Base-by-base conservation (phyloP, 106 monocot genomes). In the Dioscorea dumetorum region DNA sequence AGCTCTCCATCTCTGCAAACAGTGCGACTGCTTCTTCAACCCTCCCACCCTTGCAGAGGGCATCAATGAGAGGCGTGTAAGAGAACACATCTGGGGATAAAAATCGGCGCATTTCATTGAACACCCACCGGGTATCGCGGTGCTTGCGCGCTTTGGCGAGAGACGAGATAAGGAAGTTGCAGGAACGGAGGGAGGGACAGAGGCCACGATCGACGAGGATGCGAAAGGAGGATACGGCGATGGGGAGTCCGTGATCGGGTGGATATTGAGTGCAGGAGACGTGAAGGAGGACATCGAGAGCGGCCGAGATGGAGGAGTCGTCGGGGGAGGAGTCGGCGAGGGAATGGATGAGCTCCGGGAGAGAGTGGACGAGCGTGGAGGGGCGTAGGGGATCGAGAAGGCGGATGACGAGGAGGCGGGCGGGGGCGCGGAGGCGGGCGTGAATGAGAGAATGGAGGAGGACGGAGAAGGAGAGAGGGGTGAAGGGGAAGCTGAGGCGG, bases 1-100 rank as follows among this genome's bases (percentile, higher is more conserved):
- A 12, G 10, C 66, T 81, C 66, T 82, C 76, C 88, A 95, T 86
- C 70, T 91, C 91, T 15, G 67, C 52, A 34, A 95, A 86, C 63
- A 91, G 16, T 51, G 12, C 31, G 49, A 76, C 17, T 1, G 86
- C 95, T 14, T 76, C 78, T 33, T 80, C 73, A 3, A 91, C 34
- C 17, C 75, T 22, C 18, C 82, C 59, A 13, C 18, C 73, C 76
- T 91, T 95, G 71, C 91, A 91, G 17, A 77, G 64, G 0, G 69
- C 76, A 73, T 79, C 77, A 35, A 95, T 82, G 52, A 88, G 24
- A 8, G 81, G 77, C 1, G 88, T 82, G 49, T 88, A 95, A 15
- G 91, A 86, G 70, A 76, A 91, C 12, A 61, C 83, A 59, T 95
- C 66, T 2, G 76, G 81, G 11, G 51, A 48, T 15, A 84, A 78